Evolutionary conservation across 495 filamentous ascomycete species (phyloP).

Genomic region (Staphylotrichum tortipilum): DNA sequence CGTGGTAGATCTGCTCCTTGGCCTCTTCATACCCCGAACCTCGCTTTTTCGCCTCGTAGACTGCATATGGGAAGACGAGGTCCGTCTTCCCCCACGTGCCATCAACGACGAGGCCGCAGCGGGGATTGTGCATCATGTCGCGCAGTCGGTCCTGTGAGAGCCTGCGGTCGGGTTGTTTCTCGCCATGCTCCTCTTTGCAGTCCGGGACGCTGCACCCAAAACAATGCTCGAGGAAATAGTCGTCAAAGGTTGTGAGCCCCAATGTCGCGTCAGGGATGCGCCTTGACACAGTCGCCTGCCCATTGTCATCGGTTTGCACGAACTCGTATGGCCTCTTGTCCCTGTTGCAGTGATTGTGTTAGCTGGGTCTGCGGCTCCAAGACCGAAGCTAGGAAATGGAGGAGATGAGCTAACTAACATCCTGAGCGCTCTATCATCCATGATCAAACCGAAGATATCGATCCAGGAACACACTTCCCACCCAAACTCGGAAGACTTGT

Average conservation of each 20-base stretch:
- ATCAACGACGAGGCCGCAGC: not conserved
- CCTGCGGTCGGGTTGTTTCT: not conserved
- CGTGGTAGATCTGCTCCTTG: not conserved
- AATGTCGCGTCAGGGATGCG: not conserved
- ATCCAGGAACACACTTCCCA: not conserved
- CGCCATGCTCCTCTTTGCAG: not conserved
- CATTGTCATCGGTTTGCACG: not conserved
- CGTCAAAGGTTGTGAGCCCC: not conserved
- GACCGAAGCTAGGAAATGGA: too few species aligned
- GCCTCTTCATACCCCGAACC: not conserved
- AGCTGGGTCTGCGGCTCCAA: too few species aligned
- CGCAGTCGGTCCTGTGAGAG: not conserved
- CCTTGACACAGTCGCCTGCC: not conserved
- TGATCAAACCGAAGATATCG: conserved; percentile 3
- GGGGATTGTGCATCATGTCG: not conserved
- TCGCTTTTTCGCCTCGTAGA: not conserved
- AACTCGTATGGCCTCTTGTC: not conserved
- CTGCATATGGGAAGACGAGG: not conserved
- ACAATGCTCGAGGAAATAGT: not conserved
- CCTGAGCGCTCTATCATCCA: not conserved
- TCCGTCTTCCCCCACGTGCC: not conserved
- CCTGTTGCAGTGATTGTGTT: not conserved
- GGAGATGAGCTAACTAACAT: too few species aligned
- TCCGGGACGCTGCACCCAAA: not conserved
- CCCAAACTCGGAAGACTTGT: conserved; percentile 1